Evolutionary conservation across 768 basidiomycete species (phyloP), one percentile per base, ranked within the genome.

Genomic region (Boletus subcaerulescens): DNA sequence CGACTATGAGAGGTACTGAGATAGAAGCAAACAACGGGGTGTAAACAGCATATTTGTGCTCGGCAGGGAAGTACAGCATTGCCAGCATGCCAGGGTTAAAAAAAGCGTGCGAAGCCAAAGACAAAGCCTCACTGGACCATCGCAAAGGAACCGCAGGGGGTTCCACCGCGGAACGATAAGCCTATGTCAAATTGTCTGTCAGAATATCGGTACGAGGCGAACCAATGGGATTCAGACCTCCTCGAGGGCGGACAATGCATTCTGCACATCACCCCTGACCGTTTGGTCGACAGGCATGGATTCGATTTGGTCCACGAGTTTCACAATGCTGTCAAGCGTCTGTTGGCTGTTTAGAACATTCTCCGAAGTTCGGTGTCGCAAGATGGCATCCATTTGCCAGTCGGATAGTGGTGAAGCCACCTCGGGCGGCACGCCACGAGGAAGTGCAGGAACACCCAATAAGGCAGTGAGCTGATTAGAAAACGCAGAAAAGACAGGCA

Each of bases 21-120:
- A 93, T 81, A 45, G 93, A 94, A 3, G 92, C 96, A 68, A 99
- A 98, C 33, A 99, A 72, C 0, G 97, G 96, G 0, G 92, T 87
- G 69, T 98, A 98, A 10, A 99, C 93, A 3, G 95, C 95, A 69
- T 93, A 95, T 67, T 91, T 98, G 76, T 98, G 97, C 67, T 98
- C 97, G 18, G 93, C 87, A 20, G 97, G 97, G 73, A 98, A 98
- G 72, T 99, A 99, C 20, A 99, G 78, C 66, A 98, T 73, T 14
- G 93, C 94, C 61, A 98, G 74, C 94, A 98, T 97, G 18, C 89
- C 91, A 0, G 96, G 97, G 70, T 93, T 91, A 75, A 97, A 98
- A 77, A 97, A 98, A 4, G 97, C 96, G 40, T 86, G 80, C 2
- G 89, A 91, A 12, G 93, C 82, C 35, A 86, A 76, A 0, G 77